These are phyloP conservation scores for Phaeosphaeriaceae sp. DNA, from an alignment of 2,329 filamentous ascomycete genomes.

Conservation along the genomic window DNA sequence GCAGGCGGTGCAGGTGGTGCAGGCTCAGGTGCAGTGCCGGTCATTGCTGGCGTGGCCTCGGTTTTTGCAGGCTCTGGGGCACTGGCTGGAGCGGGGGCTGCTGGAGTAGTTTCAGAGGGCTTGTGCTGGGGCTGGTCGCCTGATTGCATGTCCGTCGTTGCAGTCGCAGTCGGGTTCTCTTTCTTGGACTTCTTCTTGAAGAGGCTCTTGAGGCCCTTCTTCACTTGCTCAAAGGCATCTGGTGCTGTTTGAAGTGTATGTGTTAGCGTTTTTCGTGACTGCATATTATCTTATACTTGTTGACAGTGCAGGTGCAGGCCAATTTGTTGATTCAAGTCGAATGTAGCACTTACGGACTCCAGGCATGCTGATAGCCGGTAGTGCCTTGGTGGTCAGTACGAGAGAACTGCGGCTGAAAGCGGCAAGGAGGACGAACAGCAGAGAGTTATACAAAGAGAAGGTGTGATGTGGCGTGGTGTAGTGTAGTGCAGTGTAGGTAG, in stretches of 20 bases:
- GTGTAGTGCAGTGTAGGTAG: too few relatives aligned
- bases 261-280: slow-evolving; percentile 4
- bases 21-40: slow-evolving; percentile 15
- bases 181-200: slow-evolving; percentile 47
- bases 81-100: slow-evolving; percentile 37
- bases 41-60: slow-evolving; percentile 12
- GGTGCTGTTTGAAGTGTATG: slow-evolving; percentile 34
- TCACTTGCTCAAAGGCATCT: slow-evolving; percentile 45
- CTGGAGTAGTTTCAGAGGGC: slow-evolving; percentile 44
- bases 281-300: too few relatives aligned
- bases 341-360: slow-evolving; percentile 47
- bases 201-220: slow-evolving; percentile 48
- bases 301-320: too few relatives aligned
- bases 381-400: slow-evolving; percentile 7
- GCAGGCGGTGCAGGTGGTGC: slow-evolving; percentile 12
- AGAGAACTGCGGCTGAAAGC: slow-evolving; percentile 8
- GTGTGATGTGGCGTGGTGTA: too few relatives aligned
- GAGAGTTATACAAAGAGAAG: neutral
- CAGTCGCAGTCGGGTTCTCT: slow-evolving; percentile 32
- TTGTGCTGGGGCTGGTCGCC: slow-evolving; percentile 34
- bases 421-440: too few relatives aligned
- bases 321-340: slow-evolving; percentile 4
- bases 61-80: slow-evolving; percentile 22
- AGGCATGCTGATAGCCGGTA: slow-evolving; percentile 38
- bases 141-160: slow-evolving; percentile 31